Base-by-base conservation (phyloP, 768 basidiomycete species). In the Leucogyrophana mollusca region DNA sequence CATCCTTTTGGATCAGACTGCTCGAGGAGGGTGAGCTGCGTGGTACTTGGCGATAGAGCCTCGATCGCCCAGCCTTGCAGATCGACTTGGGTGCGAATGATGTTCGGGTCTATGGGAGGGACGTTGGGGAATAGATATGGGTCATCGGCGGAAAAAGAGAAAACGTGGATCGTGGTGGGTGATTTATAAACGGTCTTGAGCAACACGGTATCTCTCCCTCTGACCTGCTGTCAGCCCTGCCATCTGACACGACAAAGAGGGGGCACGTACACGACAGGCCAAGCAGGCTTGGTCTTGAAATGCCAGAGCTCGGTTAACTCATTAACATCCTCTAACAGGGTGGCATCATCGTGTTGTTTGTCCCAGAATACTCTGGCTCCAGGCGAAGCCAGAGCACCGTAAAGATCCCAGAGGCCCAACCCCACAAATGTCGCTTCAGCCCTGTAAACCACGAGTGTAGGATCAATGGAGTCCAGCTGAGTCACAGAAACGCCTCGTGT, bases 11-110 rank as follows among this genome's bases (percentile, higher is more conserved):
- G 94, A 63, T 99, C 95, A 9, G 91, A 94, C 65, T 98, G 96
- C 59, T 98, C 95, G 4, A 99, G 78, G 1, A 99, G 72, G 0
- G 94, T 96, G 50, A 99, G 82, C 9, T 90, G 80, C 0, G 94
- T 96, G 2, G 96, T 98, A 2, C 83, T 97, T 0, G 95, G 96
- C 1, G 94, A 97, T 8, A 99, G 73, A 0, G 89, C 80, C 66
- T 98, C 95, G 56, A 99, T 93, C 1, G 95, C 90, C 90, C 94
- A 98, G 38, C 95, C 96, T 69, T 93, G 94, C n/a, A 99, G 73
- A 61, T 96, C 94, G n/a, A 95, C 85, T 64, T 98, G 94, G 0
- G 90, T 91, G 6, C 94, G 87, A 51, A 96, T 95, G 40, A 87
- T 78, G 54, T 79, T 87, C 0, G 87, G 83, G 40, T 89, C 90